These are phyloP conservation scores for Dysphania ambrosioides DNA, from an alignment of 148 eudicot genomes.

Conservation along the genomic window DNA sequence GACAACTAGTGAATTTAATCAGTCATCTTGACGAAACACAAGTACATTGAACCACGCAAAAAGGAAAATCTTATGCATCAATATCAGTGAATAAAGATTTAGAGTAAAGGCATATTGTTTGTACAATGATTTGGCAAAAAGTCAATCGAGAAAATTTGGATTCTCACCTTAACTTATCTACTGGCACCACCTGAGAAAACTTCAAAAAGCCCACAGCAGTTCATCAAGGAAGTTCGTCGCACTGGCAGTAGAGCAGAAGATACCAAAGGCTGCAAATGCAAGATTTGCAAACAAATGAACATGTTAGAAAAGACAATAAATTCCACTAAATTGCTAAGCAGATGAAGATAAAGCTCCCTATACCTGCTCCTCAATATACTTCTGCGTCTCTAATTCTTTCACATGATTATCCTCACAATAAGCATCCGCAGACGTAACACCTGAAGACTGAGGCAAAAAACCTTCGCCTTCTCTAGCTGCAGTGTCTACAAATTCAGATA, in stretches of 20 bases:
- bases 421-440: constrained; percentile 22
- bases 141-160: not conserved
- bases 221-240: constrained; percentile 55
- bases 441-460: constrained; percentile 29
- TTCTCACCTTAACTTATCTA: constrained; percentile 45
- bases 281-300: constrained; percentile 7
- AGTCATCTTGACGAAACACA: not conserved
- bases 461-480: constrained; percentile 23
- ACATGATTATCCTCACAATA: constrained; percentile 27
- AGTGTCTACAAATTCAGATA: constrained; percentile 16
- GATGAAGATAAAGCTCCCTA: not conserved
- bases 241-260: constrained; percentile 41
- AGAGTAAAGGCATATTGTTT: not conserved
- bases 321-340: not conserved
- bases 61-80: not conserved
- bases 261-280: constrained; percentile 47
- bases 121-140: not conserved
- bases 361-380: constrained; percentile 49
- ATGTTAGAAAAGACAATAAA: not conserved
- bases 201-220: constrained; percentile 86
- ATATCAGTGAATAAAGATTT: not conserved
- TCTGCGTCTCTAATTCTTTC: constrained; percentile 38
- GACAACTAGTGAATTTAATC: not conserved
- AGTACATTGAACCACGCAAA: not conserved
- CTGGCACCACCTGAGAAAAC: constrained; percentile 55